Conservation (phyloP, 1,139 yeast species). For the Yamadazyma blattariae region DNA sequence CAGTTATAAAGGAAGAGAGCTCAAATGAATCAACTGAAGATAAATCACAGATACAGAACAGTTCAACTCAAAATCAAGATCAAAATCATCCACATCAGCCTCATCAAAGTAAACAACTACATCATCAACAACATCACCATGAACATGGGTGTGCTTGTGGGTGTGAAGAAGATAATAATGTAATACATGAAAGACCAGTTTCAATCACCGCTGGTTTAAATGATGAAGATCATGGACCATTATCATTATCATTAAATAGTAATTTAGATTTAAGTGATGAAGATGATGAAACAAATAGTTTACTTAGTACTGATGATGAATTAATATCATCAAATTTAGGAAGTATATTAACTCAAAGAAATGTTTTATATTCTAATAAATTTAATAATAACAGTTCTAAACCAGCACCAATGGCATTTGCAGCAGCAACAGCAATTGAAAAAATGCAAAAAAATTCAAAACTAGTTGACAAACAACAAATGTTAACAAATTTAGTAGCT, state of each 20-base stretch:
- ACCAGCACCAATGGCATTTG: slow-evolving; percentile 75
- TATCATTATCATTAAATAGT: slow-evolving; percentile 32
- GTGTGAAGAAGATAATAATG: slow-evolving; percentile 50
- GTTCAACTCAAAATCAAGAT: slow-evolving; percentile 11
- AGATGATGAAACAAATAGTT: slow-evolving; percentile 42
- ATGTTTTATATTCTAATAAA: slow-evolving; percentile 16
- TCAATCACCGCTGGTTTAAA: slow-evolving; percentile 58
- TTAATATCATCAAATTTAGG: slow-evolving; percentile 14
- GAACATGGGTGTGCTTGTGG: slow-evolving; percentile 52
- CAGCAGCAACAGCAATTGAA: slow-evolving; percentile 70
- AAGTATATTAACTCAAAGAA: slow-evolving; percentile 17
- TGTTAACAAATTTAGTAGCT: slow-evolving; percentile 65
- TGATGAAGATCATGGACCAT: slow-evolving; percentile 21
- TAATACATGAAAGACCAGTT: slow-evolving; percentile 61
- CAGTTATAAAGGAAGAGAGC: background rate
- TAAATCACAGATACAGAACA: no score
- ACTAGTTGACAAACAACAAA: slow-evolving; percentile 40
- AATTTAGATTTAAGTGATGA: slow-evolving; percentile 50
- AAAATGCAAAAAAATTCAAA: slow-evolving; percentile 41
- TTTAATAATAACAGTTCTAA: slow-evolving; percentile 42
- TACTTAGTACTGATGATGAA: slow-evolving; percentile 31
- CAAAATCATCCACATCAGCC: background rate
- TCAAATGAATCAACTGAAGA: slow-evolving; percentile 12
- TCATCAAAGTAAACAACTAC: background rate
- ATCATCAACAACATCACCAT: background rate